These are phyloP conservation scores for Brassica cretica DNA, from an alignment of 345 rosid genomes.

Conservation along the genomic window DNA sequence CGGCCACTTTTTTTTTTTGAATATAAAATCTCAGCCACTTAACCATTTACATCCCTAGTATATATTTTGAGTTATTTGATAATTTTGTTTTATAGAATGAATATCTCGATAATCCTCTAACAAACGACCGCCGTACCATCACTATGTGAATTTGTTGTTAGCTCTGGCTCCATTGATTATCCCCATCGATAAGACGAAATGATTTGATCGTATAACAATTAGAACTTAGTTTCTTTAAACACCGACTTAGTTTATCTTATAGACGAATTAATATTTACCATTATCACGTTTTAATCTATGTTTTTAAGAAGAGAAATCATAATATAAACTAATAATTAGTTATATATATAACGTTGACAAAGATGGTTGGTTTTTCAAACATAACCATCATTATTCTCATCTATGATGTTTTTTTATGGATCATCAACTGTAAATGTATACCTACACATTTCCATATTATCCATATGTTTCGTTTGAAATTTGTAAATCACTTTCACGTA, in stretches of 20 bases:
- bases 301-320: neutral
- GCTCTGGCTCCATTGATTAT: slow-evolving; percentile 9
- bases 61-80: neutral
- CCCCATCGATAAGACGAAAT: slow-evolving; percentile 24
- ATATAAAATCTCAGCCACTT: neutral
- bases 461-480: no score
- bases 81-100: neutral
- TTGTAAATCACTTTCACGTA: neutral
- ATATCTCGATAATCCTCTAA: slow-evolving; percentile 21
- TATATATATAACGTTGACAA: neutral
- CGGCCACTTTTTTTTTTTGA: neutral
- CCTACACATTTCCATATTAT: neutral
- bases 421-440: neutral
- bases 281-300: neutral
- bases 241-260: neutral
- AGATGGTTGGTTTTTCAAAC: neutral
- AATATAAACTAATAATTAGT: neutral
- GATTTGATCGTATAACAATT: slow-evolving; percentile 24
- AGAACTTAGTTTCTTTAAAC: neutral
- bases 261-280: neutral
- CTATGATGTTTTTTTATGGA: neutral
- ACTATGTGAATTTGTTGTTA: slow-evolving; percentile 24
- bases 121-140: slow-evolving; percentile 35
- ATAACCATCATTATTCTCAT: neutral
- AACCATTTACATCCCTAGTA: neutral